Evolutionary conservation across 306 rosid genomes (phyloP), one percentile per base, ranked within the genome.

Genomic region (Sicyos baderoa): DNA sequence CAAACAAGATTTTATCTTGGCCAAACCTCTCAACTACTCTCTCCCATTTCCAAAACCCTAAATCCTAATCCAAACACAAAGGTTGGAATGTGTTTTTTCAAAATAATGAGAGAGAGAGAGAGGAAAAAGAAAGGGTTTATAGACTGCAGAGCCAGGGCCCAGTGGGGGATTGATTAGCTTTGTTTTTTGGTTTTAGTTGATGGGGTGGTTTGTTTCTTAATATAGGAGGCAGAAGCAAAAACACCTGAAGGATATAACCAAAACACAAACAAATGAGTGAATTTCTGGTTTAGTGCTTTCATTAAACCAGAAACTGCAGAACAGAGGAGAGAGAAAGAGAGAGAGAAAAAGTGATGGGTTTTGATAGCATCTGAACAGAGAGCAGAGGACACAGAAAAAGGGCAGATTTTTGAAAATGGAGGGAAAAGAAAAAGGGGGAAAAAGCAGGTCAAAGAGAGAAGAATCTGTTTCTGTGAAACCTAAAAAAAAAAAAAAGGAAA

Each of bases 91-190:
- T n/a, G n/a, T 5, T 32, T 3, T 32, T 32, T 32, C 37, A 32
- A 32, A 32, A 32, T 32, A 2, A 32, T 75, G 47, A 69, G 74
- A 71, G 64, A 29, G 21, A 25, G 29, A 25, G 15, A 15, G 12
- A n/a, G 27, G 13, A 60, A 7, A 19, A 51, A 55, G n/a, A 54
- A 12, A 5, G 6, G 15, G 2, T 25, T 25, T 25, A 25, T 25
- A 25, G 29, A 81, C 77, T 83, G 85, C 40, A 56, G 90, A 82
- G 88, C 85, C 29, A 25, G 29, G 29, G n/a, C n/a, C 88, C 86
- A 86, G 82, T 70, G 78, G 90, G 48, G 48, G n/a, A n/a, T n/a
- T n/a, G n/a, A 11, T 44, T 25, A 25, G 12, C 48, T 44, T 44
- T 9, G 48, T 44, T 44, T 44, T 1, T 44, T 44, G 12, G 10